Evolutionary conservation across 106 monocot species (phyloP), one percentile per base, ranked within the genome.

Genomic region (Apostasia ramifera): DNA sequence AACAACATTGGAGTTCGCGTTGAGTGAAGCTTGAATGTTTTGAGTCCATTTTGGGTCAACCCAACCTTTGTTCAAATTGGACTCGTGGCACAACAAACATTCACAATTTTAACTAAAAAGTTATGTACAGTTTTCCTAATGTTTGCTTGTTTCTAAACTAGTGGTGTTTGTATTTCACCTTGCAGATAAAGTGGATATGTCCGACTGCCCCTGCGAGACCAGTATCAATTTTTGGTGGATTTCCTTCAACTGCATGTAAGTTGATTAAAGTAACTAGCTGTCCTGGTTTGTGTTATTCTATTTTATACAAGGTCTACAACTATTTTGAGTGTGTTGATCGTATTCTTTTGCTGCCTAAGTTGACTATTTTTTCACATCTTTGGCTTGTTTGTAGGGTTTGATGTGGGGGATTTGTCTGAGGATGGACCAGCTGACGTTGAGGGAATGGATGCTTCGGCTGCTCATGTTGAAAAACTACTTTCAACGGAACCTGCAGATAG

Each of bases 181-280:
- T 76, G 44, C 80, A 99, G 98, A 88, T 99, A 57, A 99, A 99
- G 74, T 99, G 93, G 93, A 99, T 99, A 55, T 99, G 98, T 66
- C 93, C 98, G 41, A 99, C 98, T 69, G 93, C 98, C 39, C 90
- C 98, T 70, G 84, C 89, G 51, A 67, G 93, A 68, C 98, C 93
- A 42, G 85, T 93, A 53, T 55, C 89, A 44, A 44, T 90, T 49
- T 99, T 99, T 74, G 98, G 98, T 58, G 98, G 93, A 63, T 99
- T 99, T 47, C 93, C 93, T 70, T 83, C 81, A 52, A 88, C 87
- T 76, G 90, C 93, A 63, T 99, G 98, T 99, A 84, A 85, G 83
- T 66, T 68, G 11, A n/a, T 8, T 72, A 46, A 38, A 4, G 65
- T 54, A 40, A 55, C n/a, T 52, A 61, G 47, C 14, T 43, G 55